phyloP scores from a whole-genome alignment of 148 eudicot genomes.

The Persicaria maculosa region DNA sequence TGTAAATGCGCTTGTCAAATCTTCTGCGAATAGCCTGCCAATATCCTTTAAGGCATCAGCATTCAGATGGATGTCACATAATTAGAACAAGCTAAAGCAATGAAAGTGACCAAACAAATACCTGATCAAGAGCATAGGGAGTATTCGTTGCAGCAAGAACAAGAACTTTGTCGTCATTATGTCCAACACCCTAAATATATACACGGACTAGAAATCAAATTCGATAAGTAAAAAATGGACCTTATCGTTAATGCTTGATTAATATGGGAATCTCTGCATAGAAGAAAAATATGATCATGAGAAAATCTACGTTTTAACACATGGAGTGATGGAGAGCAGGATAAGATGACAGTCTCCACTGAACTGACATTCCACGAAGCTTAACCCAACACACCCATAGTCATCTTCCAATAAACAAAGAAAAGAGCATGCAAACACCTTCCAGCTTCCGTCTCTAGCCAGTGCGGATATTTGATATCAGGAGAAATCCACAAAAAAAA shows the following conservation, averaged over 20 bases:
- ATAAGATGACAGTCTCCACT: neutral
- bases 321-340: neutral
- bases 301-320: neutral
- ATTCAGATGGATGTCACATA: neutral
- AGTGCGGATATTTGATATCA: neutral
- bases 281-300: neutral
- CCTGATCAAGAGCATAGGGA: slow-evolving; percentile 97
- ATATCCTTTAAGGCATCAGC: neutral
- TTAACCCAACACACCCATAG: neutral
- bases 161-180: slow-evolving; percentile 92
- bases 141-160: slow-evolving; percentile 97
- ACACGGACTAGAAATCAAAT: neutral
- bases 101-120: slow-evolving; percentile 13
- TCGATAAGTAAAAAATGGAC: neutral
- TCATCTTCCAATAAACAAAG: neutral
- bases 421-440: neutral
- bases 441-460: neutral
- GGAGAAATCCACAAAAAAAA: neutral
- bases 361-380: neutral
- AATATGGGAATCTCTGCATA: neutral
- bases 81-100: neutral
- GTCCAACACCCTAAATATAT: slow-evolving; percentile 72
- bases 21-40: slow-evolving; percentile 85
- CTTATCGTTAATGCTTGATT: neutral
- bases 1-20: slow-evolving; percentile 96